A percentile compares a stretch with the other conserved stretches of the same genome.
Conservation (phyloP, 2,329 filamentous ascomycete genomes). For the Plectosphaerella cucumerina region DNA sequence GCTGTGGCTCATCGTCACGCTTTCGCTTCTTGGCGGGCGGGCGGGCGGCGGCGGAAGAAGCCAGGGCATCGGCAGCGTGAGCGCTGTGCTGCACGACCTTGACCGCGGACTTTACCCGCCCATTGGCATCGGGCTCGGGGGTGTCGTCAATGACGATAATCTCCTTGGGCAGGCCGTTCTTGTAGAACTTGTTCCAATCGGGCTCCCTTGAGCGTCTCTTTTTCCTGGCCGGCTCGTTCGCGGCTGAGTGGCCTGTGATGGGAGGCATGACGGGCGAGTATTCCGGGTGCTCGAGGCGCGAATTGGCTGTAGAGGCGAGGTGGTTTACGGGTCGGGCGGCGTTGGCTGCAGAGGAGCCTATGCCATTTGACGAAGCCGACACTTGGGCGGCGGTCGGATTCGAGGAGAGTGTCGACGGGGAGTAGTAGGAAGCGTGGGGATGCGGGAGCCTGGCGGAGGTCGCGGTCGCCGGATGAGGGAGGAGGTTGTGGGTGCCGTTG, state of each 20-base stretch:
- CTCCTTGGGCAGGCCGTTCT: slow-evolving; percentile 78
- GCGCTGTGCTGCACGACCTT: slow-evolving; percentile 32
- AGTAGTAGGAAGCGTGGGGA: slow-evolving; percentile 22
- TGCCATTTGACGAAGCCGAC: slow-evolving; percentile 27
- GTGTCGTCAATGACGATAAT: slow-evolving; percentile 81
- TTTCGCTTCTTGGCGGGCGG: slow-evolving; percentile 72
- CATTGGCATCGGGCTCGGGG: slow-evolving; percentile 43
- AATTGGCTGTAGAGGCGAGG: slow-evolving; percentile 22
- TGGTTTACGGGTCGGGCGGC: slow-evolving; percentile 25
- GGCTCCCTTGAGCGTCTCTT: slow-evolving; percentile 59
- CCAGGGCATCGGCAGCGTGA: slow-evolving; percentile 24
- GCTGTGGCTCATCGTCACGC: slow-evolving; percentile 52
- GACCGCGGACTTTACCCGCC: slow-evolving; percentile 32
- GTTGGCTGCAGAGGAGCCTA: slow-evolving; percentile 25
- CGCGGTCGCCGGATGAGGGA: slow-evolving; percentile 34
- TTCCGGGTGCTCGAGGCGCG: slow-evolving; percentile 19
- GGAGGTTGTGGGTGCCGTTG: slow-evolving; percentile 28
- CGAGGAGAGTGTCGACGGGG: not conserved
- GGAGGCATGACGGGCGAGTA: slow-evolving; percentile 27
- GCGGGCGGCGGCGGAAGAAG: slow-evolving; percentile 24
- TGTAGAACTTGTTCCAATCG: slow-evolving; percentile 78
- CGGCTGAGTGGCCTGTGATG: slow-evolving; percentile 12
- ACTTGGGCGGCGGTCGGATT: not conserved
- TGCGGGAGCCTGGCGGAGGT: slow-evolving; percentile 25
- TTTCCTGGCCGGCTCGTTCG: slow-evolving; percentile 34